Evolutionary conservation across 2,329 filamentous ascomycete genomes (phyloP), one percentile per base, ranked within the genome.

Genomic region (Colletotrichum simmondsii): DNA sequence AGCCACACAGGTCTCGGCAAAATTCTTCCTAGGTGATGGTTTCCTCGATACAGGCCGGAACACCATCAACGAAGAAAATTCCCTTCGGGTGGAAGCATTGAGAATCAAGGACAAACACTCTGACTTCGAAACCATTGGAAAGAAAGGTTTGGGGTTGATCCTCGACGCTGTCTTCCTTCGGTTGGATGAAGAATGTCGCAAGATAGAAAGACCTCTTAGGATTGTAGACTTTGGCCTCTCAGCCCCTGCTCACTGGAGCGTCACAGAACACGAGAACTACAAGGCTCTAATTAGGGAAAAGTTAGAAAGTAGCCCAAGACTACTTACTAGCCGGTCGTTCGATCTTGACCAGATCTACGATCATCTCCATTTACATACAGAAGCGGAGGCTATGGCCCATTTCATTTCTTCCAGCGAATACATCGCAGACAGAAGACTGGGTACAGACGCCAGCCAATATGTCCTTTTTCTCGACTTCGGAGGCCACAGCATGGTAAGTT

Each of bases 391-490:
- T 0, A 37, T 72, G 1, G 72, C 72, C 4, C 69, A 72, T 22
- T 72, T 60, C 30, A 49, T 74, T 3, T 68, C 59, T 22, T 6
- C 16, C 3, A 42, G 64, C 6, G 16, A 24, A 2, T 12, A 8
- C 7, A 26, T 28, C n/a, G 8, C 12, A 10, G 61, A 60, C 2
- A 22, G 32, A 8, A 12, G 32, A 3, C 8, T 62, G 6, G 11
- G 26, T 1, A 16, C 14, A 4, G 10, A n/a, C 1, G 26, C 8
- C 1, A 26, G 52, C 4, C 30, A 58, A 6, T 61, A 24, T 5
- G 28, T 72, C 6, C 8, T 72, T 54, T 68, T 74, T 7, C 72
- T 74, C 2, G 72, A 74, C 19, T 72, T 68, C n/a, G 68, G 72
- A 2, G 72, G 68, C 1, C 72, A 72, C 35, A 72, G 61, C 26